Conservation (phyloP, 768 basidiomycete genomes). For the Lentinula raphanica region DNA sequence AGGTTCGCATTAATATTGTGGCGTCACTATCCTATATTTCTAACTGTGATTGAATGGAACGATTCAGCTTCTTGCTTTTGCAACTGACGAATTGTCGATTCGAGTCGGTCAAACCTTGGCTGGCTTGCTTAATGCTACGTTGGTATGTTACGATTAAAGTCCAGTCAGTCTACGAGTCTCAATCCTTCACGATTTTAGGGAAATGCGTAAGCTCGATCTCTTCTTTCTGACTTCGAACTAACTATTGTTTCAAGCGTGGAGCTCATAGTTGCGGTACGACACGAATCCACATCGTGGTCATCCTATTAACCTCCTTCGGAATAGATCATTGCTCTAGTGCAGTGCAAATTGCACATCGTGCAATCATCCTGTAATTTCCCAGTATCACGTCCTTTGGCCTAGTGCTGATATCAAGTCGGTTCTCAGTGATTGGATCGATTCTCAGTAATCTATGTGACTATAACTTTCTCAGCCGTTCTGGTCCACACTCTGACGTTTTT, state of each 20-base stretch:
- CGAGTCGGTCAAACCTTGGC: conserved; percentile 81
- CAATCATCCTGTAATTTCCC: conserved; percentile 79
- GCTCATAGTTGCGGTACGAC: conserved; percentile 71
- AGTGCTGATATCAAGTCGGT: conserved; percentile 5
- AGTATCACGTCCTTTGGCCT: conserved; percentile 19
- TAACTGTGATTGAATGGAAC: neutral
- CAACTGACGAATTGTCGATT: conserved; percentile 79
- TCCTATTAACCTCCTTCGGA: neutral
- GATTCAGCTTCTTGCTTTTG: conserved; percentile 69
- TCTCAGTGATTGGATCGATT: conserved; percentile 77
- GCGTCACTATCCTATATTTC: neutral
- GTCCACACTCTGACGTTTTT: neutral
- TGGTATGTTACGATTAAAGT: conserved; percentile 39
- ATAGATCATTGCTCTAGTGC: conserved; percentile 43
- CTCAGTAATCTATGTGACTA: conserved; percentile 75
- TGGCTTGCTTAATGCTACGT: conserved; percentile 80
- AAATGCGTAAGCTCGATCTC: conserved; percentile 38
- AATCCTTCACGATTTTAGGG: conserved; percentile 29
- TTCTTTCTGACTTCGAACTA: conserved; percentile 16
- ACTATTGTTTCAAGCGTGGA: conserved; percentile 43
- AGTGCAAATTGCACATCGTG: conserved; percentile 66
- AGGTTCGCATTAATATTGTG: conserved; percentile 33
- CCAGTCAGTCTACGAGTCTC: neutral
- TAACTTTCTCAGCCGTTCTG: conserved; percentile 4
- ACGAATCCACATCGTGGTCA: neutral